Evolutionary conservation across 495 filamentous ascomycete genomes (phyloP).

Genomic region (Corynascus novoguineensis): DNA sequence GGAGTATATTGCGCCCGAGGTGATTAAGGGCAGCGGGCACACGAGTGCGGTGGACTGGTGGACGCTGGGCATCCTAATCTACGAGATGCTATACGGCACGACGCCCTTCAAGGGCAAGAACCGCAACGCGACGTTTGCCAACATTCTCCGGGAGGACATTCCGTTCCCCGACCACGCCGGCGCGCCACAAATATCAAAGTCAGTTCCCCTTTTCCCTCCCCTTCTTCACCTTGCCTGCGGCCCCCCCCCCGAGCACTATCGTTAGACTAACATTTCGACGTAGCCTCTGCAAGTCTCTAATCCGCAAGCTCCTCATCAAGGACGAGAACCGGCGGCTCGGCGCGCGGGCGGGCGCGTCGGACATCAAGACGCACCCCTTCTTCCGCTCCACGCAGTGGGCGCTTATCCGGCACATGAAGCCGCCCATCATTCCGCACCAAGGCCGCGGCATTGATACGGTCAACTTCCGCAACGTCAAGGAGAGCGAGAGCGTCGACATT

Average conservation of each 20-base stretch:
- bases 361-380: conserved; percentile 95
- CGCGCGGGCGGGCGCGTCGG: conserved; percentile 88
- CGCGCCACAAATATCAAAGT: conserved; percentile 84
- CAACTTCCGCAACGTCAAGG: conserved; percentile 97
- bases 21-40: conserved; percentile 97
- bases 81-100: conserved; percentile 98
- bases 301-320: conserved; percentile 95
- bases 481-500: conserved; percentile 92
- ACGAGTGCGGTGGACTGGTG: conserved; percentile 99
- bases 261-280: not conserved
- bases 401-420: conserved; percentile 93
- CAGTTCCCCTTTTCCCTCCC: conserved; percentile 36
- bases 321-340: conserved; percentile 94
- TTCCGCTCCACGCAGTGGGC: conserved; percentile 96
- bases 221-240: not conserved
- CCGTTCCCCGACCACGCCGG: conserved; percentile 86
- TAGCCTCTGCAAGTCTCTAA: conserved; percentile 92
- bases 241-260: too few species aligned
- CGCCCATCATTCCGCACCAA: conserved; percentile 94
- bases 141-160: conserved; percentile 92
- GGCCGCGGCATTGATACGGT: conserved; percentile 87
- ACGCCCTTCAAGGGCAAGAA: conserved; percentile 99
- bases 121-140: conserved; percentile 94
- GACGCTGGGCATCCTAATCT: conserved; percentile 94
- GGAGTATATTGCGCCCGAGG: conserved; percentile 97